These are phyloP conservation scores for Clarireedia paspali DNA, from an alignment of 2,329 filamentous ascomycete species.

Conservation along the genomic window DNA sequence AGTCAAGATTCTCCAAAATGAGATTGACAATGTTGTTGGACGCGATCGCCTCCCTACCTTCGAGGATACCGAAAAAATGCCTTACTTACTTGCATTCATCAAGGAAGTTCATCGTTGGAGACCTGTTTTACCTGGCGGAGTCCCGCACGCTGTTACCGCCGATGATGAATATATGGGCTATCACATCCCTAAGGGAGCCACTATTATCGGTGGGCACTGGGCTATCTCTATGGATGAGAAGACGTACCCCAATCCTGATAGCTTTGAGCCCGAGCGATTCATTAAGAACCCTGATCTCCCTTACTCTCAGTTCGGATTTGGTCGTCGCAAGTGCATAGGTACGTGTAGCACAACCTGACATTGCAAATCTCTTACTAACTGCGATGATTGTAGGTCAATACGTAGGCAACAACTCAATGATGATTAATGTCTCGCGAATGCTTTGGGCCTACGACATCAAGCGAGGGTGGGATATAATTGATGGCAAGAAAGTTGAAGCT, in stretches of 20 bases:
- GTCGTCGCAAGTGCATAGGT: constrained; percentile 40
- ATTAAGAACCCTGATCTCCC: constrained; percentile 34
- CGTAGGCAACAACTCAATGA: not conserved
- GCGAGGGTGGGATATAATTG: not conserved
- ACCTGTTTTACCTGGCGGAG: constrained; percentile 40
- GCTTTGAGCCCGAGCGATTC: constrained; percentile 41
- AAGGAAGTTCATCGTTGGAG: constrained; percentile 39
- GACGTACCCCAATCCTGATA: constrained; percentile 35
- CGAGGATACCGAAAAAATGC: constrained; percentile 34
- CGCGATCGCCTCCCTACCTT: constrained; percentile 1
- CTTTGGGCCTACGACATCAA: not conserved
- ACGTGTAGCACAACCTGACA: not conserved
- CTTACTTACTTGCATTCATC: constrained; percentile 38
- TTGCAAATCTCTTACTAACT: not conserved
- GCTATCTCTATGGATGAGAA: constrained; percentile 44
- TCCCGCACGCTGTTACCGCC: constrained; percentile 45
- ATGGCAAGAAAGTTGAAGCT: not conserved
- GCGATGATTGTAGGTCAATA: not conserved
- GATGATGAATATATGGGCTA: constrained; percentile 51
- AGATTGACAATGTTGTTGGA: constrained; percentile 40
- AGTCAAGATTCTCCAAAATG: constrained; percentile 39
- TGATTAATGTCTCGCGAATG: not conserved
- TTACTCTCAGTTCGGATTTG: constrained; percentile 44
- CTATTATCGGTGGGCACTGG: constrained; percentile 41
- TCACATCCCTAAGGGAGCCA: constrained; percentile 48